phyloP scores from a whole-genome alignment of 352 stramenopile species.

The Blastocystis sp. region DNA sequence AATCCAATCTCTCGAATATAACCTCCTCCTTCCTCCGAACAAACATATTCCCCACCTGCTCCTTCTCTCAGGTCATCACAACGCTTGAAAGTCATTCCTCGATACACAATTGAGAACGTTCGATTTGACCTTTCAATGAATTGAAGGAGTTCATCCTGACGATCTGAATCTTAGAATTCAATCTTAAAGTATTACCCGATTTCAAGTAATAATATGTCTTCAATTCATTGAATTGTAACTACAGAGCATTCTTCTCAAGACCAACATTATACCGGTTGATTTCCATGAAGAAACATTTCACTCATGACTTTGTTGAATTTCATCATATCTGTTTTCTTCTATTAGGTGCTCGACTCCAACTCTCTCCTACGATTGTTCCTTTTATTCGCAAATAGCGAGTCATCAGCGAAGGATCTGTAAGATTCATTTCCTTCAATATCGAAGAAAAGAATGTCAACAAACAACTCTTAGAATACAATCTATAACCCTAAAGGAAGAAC shows the following conservation, averaged over 20 bases:
- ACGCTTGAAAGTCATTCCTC: not conserved
- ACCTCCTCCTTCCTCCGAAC: conserved; percentile 6
- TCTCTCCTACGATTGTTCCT: not conserved
- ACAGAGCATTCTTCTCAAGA: not conserved
- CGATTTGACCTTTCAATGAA: not conserved
- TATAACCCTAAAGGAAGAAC: conserved; percentile 33
- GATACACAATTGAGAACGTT: not conserved
- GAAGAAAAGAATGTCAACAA: not conserved
- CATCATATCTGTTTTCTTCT: not conserved
- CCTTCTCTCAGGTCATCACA: not conserved
- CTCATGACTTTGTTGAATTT: not conserved
- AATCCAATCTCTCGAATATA: conserved; percentile 1
- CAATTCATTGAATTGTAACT: not conserved
- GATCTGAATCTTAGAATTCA: not conserved
- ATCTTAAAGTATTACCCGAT: not conserved
- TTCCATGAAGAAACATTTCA: not conserved
- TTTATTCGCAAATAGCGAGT: conserved; percentile 27
- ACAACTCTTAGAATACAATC: not conserved
- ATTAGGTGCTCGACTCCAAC: not conserved
- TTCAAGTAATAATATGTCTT: conserved; percentile 10
- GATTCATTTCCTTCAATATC: not conserved
- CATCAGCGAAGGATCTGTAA: not conserved
- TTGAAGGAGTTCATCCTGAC: conserved; percentile 13
- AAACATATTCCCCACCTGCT: not conserved
- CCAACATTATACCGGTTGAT: not conserved